Conservation (phyloP, 345 rosid genomes). For the Arabis alpina region DNA sequence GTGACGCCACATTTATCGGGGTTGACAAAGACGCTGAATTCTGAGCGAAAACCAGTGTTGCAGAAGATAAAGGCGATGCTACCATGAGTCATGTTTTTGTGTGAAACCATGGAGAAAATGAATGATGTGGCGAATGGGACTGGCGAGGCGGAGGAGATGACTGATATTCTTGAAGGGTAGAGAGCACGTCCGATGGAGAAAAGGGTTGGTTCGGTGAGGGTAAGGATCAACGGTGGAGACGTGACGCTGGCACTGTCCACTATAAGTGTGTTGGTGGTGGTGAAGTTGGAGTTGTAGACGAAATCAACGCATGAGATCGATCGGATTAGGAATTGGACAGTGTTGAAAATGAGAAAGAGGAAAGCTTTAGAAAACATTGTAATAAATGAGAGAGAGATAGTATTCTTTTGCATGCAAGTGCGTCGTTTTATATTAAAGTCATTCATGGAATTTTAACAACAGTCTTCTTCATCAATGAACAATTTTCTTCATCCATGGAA, state of each 20-base stretch:
- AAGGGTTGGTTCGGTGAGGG: conserved; percentile 60
- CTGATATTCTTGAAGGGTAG: conserved; percentile 52
- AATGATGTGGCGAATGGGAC: conserved; percentile 74
- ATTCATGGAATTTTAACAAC: too few species aligned
- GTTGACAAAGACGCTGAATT: too few species aligned
- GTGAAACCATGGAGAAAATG: conserved; percentile 73
- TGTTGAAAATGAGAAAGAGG: too few species aligned
- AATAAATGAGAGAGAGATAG: too few species aligned
- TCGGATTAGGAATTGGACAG: not conserved
- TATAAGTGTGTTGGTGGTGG: conserved; percentile 49
- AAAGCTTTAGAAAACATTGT: too few species aligned
- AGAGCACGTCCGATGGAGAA: conserved; percentile 68
- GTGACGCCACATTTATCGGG: too few species aligned
- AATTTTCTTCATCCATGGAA: too few species aligned
- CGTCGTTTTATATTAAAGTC: too few species aligned
- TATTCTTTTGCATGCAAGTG: too few species aligned
- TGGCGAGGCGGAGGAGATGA: conserved; percentile 42
- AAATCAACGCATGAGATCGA: conserved; percentile 50
- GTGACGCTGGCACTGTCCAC: conserved; percentile 53
- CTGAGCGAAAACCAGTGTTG: too few species aligned
- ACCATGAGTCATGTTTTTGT: conserved; percentile 49
- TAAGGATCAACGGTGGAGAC: conserved; percentile 50
- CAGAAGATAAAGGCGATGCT: conserved; percentile 55
- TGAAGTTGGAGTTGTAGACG: conserved; percentile 68
- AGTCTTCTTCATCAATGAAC: too few species aligned